These are phyloP conservation scores for Boletus austroedulis DNA, from an alignment of 1,284 basidiomycete genomes.

Conservation along the genomic window DNA sequence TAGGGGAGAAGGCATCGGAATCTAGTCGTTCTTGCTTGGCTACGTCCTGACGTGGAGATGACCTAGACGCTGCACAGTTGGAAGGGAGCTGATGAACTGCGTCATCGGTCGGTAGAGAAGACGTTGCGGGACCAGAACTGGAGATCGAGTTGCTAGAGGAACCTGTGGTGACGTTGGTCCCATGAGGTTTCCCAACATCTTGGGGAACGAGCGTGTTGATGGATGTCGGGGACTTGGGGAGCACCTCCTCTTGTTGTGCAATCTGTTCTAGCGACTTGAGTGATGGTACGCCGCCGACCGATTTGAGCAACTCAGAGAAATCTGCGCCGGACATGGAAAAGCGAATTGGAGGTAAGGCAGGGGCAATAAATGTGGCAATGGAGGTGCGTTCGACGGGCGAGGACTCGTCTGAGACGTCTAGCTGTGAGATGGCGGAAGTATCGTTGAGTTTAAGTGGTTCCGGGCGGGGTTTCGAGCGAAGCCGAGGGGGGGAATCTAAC, in stretches of 20 bases:
- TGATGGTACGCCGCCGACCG: conserved; percentile 47
- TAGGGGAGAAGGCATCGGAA: conserved; percentile 19
- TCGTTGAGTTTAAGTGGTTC: conserved; percentile 27
- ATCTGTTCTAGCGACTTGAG: conserved; percentile 45
- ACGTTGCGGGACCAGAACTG: neutral
- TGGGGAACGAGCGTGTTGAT: conserved; percentile 33
- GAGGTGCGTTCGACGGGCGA: conserved; percentile 62
- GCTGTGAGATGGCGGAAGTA: conserved; percentile 26
- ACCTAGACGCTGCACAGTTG: conserved; percentile 21
- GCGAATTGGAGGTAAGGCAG: conserved; percentile 76
- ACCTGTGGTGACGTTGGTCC: neutral
- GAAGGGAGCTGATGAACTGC: conserved; percentile 13
- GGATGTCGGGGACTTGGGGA: conserved; percentile 24
- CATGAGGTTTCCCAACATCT: conserved; percentile 26
- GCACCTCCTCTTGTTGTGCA: conserved; percentile 34
- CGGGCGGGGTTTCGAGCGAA: conserved; percentile 47
- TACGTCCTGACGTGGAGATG: conserved; percentile 1
- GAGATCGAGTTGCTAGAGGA: neutral
- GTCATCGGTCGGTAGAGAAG: conserved; percentile 1
- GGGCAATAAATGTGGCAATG: conserved; percentile 72
- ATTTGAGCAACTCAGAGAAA: conserved; percentile 68
- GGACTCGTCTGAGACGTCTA: conserved; percentile 45
- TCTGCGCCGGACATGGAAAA: conserved; percentile 79
- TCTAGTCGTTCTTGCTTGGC: conserved; percentile 17
- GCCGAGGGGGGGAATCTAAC: conserved; percentile 42